These are phyloP conservation scores for Vaccinium macrocarpon DNA, from an alignment of 148 eudicot genomes.

Conservation along the genomic window DNA sequence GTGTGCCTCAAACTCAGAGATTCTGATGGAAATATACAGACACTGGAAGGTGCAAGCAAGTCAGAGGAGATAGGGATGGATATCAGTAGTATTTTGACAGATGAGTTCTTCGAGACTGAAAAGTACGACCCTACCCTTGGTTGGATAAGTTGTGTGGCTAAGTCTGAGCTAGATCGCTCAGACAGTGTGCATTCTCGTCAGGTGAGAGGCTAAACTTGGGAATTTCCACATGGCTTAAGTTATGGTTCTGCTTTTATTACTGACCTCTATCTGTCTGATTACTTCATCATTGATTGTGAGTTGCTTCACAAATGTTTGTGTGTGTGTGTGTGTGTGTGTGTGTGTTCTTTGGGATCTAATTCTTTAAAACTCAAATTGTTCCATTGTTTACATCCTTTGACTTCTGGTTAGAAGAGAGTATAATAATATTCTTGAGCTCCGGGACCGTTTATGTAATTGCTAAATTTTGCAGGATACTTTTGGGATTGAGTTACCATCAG, in stretches of 20 bases:
- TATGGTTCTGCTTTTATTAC: conserved; percentile 1
- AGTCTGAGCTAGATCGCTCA: conserved; percentile 26
- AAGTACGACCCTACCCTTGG: conserved; percentile 47
- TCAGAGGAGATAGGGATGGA: conserved; percentile 30
- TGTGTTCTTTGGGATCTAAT: neutral
- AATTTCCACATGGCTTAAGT: neutral
- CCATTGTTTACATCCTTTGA: neutral
- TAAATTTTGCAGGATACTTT: conserved; percentile 42
- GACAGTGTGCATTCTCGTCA: conserved; percentile 30
- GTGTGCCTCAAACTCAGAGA: conserved; percentile 58
- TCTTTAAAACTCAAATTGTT: neutral
- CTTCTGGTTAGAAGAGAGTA: neutral
- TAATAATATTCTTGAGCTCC: conserved; percentile 5
- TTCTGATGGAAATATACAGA: conserved; percentile 30
- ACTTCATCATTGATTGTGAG: neutral
- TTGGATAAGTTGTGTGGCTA: conserved; percentile 48
- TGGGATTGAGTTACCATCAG: conserved; percentile 52
- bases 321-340: neutral
- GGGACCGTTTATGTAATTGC: conserved; percentile 17
- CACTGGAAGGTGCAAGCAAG: conserved; percentile 28
- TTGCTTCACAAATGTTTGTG: neutral
- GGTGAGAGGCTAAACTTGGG: conserved; percentile 34
- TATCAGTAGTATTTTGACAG: conserved; percentile 41
- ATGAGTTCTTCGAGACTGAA: conserved; percentile 72
- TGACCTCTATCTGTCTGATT: neutral